phyloP scores from a whole-genome alignment of 371 early-diverging fungal genomes.

The Circinella minor region DNA sequence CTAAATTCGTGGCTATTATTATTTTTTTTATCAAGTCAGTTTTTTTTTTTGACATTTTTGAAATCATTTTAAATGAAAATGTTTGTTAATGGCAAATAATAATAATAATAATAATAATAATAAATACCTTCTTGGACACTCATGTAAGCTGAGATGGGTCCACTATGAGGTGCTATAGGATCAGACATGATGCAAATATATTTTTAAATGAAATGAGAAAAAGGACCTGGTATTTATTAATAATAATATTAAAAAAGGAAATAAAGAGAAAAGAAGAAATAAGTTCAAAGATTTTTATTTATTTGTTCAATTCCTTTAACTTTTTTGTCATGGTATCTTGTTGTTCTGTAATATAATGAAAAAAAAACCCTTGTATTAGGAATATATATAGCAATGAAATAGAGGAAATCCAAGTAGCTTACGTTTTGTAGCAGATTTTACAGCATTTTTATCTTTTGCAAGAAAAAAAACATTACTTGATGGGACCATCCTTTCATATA shows the following conservation, averaged over 20 bases:
- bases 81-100: conserved; percentile 57
- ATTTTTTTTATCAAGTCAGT: too few relatives aligned
- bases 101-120: conserved; percentile 48
- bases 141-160: conserved; percentile 51
- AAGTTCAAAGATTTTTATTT: background rate
- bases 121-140: conserved; percentile 41
- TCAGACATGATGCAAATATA: conserved; percentile 19
- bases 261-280: background rate
- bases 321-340: background rate
- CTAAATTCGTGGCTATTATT: conserved; percentile 42
- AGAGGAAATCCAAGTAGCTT: background rate
- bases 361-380: background rate
- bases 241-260: background rate
- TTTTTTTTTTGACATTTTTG: background rate
- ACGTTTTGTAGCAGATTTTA: conserved; percentile 17
- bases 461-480: conserved; percentile 22
- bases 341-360: background rate
- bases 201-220: background rate
- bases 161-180: conserved; percentile 47
- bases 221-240: background rate
- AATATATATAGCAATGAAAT: background rate
- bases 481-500: conserved; percentile 20
- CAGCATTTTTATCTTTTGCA: conserved; percentile 18
- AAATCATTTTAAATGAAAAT: too few relatives aligned
- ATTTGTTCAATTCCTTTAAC: background rate